Base-by-base conservation (phyloP, 2,329 filamentous ascomycete genomes). In the Talaromyces marneffei region DNA sequence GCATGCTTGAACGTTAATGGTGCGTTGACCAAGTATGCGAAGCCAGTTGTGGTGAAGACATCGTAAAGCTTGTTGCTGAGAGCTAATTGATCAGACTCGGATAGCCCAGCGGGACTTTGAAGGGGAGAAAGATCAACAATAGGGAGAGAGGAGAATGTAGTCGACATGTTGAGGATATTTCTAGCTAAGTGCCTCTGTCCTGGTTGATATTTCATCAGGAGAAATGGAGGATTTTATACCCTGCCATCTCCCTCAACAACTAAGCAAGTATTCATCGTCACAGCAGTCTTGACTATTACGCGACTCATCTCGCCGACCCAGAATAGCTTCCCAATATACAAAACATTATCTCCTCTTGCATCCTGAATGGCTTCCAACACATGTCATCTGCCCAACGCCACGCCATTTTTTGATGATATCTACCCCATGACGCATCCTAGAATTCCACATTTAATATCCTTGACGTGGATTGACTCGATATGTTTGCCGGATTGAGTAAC, bases 21-120 rank as follows among this genome's bases (percentile, higher is more conserved):
- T 4, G 71, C 59, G 63, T 80, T 78, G 35, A 73, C 68, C 7
- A 80, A 71, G 64, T 81, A 81, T 6, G 78, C 78, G 64, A 80
- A 80, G 7, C 79, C 78, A 2, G 76, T 77, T 1, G 77, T 79
- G 4, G 76, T 69, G 60, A 80, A 79, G 12, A 77, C 76, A 56
- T 77, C 66, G 65, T 77, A 72, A 6, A 80, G 69, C 46, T 70
- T 68, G 14, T 69, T 62, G 60, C 76, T 74, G n/a, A 80, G 70
- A 12, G 62, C 57, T 8, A 62, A 25, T 44, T 73, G 60, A 12
- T 73, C 69, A 16, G 69, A 68, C 18, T 68, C 60, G 2, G 62
- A 64, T 10, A 68, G 62, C n/a, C 68, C 66, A 2, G 64, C 53
- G 5, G 68, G 57, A 12, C 65, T 66, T 6, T 68, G 67, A 0